Conservation (phyloP, 106 monocot genomes). For the Acanthochlamys bracteata region DNA sequence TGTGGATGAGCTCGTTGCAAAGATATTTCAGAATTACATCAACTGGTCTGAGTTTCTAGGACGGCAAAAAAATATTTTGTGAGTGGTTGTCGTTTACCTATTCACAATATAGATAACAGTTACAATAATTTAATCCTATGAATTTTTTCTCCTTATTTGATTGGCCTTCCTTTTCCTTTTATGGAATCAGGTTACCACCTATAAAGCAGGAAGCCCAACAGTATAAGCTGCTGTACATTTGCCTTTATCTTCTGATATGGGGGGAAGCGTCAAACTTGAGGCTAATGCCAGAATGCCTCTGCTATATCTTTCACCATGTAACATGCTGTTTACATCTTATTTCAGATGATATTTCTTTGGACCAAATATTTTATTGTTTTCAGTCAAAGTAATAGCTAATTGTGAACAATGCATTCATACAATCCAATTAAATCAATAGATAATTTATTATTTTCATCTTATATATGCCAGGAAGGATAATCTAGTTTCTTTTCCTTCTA, state of each 20-base stretch:
- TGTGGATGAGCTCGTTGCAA: slow-evolving; percentile 51
- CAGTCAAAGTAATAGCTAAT: too few species aligned
- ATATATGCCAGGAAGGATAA: too few species aligned
- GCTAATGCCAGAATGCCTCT: slow-evolving; percentile 76
- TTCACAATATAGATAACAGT: too few species aligned
- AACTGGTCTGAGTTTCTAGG: slow-evolving; percentile 75
- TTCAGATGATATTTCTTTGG: background rate
- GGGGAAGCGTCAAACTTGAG: slow-evolving; percentile 82
- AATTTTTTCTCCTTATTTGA: too few species aligned
- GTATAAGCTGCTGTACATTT: slow-evolving; percentile 63
- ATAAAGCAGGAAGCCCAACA: slow-evolving; percentile 73
- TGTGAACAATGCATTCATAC: too few species aligned
- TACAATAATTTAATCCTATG: too few species aligned
- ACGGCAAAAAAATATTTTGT: slow-evolving; percentile 58
- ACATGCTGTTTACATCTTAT: slow-evolving; percentile 1
- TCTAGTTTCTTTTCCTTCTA: too few species aligned
- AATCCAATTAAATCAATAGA: too few species aligned
- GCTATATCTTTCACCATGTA: slow-evolving; percentile 90
- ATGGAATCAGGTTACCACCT: slow-evolving; percentile 48
- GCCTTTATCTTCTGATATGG: slow-evolving; percentile 87
- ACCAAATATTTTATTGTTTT: background rate
- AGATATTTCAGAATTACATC: slow-evolving; percentile 55
- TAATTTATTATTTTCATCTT: too few species aligned
- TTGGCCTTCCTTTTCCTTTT: background rate
- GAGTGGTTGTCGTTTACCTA: slow-evolving; percentile 9